Percentiles rank a stretch among this genome's conserved stretches.
Conservation (phyloP, 2,329 filamentous ascomycete species). For the Claviceps quebecensis region DNA sequence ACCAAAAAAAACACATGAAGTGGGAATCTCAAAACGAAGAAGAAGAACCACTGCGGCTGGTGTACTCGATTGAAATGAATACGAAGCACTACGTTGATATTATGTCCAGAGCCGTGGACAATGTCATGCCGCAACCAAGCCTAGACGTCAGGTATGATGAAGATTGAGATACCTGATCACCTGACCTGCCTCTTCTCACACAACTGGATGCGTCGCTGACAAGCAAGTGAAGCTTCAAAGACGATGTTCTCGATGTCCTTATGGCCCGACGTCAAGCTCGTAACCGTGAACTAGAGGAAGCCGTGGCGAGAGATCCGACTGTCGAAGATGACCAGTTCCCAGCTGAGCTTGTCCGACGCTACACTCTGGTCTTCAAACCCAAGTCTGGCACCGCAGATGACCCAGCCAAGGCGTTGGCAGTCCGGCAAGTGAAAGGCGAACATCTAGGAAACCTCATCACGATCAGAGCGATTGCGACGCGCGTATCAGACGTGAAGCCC, state of each 20-base stretch:
- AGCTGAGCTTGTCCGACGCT: slow-evolving; percentile 78
- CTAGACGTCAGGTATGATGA: slow-evolving; percentile 54
- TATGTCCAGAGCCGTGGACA: slow-evolving; percentile 76
- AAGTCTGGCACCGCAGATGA: slow-evolving; percentile 57
- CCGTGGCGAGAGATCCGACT: slow-evolving; percentile 53
- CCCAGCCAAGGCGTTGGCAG: slow-evolving; percentile 57
- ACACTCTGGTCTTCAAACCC: slow-evolving; percentile 93
- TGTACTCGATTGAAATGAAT: slow-evolving; percentile 77
- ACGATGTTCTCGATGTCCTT: slow-evolving; percentile 91
- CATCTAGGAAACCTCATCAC: slow-evolving; percentile 90
- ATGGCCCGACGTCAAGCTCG: slow-evolving; percentile 81
- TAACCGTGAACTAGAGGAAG: slow-evolving; percentile 61
- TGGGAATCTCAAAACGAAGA: slow-evolving; percentile 62
- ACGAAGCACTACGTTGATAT: slow-evolving; percentile 93
- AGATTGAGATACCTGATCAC: not conserved
- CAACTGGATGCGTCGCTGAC: not conserved
- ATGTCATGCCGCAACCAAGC: slow-evolving; percentile 65
- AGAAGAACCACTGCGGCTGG: slow-evolving; percentile 51
- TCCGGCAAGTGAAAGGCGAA: slow-evolving; percentile 83
- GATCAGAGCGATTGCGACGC: slow-evolving; percentile 81
- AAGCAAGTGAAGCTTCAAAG: slow-evolving; percentile 62
- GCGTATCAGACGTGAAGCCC: slow-evolving; percentile 95
- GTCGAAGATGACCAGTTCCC: slow-evolving; percentile 70
- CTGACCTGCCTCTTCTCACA: not conserved
- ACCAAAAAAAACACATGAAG: slow-evolving; percentile 25